Percentiles rank a stretch among this genome's conserved stretches.
These are phyloP conservation scores for apple (Malus domestica) DNA, from an alignment of 306 rosid genomes.

Conservation along the genomic window DNA sequence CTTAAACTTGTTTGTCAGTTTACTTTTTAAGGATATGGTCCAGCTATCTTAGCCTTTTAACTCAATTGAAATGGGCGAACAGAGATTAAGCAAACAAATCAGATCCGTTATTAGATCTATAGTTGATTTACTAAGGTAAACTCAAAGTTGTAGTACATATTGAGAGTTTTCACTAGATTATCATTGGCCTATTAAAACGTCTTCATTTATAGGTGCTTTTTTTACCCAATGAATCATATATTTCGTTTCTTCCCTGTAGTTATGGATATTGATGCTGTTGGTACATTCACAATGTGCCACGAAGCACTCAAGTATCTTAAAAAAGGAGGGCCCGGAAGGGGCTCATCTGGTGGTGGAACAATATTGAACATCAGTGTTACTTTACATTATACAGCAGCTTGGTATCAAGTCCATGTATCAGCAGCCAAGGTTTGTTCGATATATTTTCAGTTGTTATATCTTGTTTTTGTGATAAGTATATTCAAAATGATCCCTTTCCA, in stretches of 20 bases:
- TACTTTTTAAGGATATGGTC: background rate
- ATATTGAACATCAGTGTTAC: slow-evolving; percentile 83
- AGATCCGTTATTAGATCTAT: background rate
- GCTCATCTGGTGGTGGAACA: slow-evolving; percentile 52
- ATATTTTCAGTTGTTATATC: background rate
- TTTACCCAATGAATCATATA: background rate
- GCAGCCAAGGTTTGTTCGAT: slow-evolving; percentile 75
- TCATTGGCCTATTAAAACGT: background rate
- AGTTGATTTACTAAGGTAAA: background rate
- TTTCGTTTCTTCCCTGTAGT: slow-evolving; percentile 42
- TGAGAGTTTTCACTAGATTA: background rate
- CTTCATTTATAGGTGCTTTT: background rate
- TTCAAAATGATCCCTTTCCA: slow-evolving; percentile 3
- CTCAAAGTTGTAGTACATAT: background rate
- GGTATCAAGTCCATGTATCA: slow-evolving; percentile 93
- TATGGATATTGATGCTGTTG: slow-evolving; percentile 93
- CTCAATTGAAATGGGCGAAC: background rate
- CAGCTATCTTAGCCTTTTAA: background rate
- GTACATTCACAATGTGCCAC: slow-evolving; percentile 89
- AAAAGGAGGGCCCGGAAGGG: slow-evolving; percentile 79
- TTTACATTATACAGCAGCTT: slow-evolving; percentile 77
- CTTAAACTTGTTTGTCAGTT: background rate
- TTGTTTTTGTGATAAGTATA: background rate
- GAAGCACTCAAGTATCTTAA: slow-evolving; percentile 86
- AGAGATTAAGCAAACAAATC: background rate